Evolutionary conservation across 2,329 filamentous ascomycete genomes (phyloP), one percentile per base, ranked within the genome.

Genomic region (Fusarium sp.): DNA sequence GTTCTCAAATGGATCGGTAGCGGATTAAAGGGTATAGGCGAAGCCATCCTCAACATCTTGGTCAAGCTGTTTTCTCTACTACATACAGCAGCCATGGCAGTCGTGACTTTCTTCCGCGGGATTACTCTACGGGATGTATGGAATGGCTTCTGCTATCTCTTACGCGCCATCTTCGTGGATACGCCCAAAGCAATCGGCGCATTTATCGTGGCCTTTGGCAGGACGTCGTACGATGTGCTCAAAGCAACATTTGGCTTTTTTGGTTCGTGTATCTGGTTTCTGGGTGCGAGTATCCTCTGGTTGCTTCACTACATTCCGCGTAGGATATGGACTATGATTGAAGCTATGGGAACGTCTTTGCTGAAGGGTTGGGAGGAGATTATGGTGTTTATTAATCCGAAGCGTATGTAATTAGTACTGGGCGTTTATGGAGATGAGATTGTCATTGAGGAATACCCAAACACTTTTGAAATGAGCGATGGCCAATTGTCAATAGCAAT

Each of bases 61-160:
- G 45, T 68, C n/a, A 74, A 74, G 37, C 18, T 79, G 3, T 59
- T 80, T 5, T 81, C 81, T 3, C 67, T 81, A 1, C 4, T 83
- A 2, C 81, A 84, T 50, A 85, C 83, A 2, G 67, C 74, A 3
- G 7, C 80, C 0, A 71, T 71, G 42, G 81, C 82, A 0, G 68
- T 81, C 2, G 17, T 81, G 6, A 73, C 72, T 6, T 82, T 80
- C 61, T 80, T 84, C 64, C 65, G 71, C 15, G 40, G 48, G 2
- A 78, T 83, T 59, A 84, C 81, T 7, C 65, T 82, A n/a, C 68
- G 67, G n/a, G 82, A 85, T 58, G 74, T 85, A 6, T 78, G 77
- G 75, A 73, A 81, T 54, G 82, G 81, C 23, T 66, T 84, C 33
- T 67, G 70, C 41, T 67, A 73, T 13, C 74, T 81, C 1, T n/a